A percentile compares a stretch with the other conserved stretches of the same genome.
phyloP scores from a whole-genome alignment of 345 rosid genomes.

The Salix caprea region DNA sequence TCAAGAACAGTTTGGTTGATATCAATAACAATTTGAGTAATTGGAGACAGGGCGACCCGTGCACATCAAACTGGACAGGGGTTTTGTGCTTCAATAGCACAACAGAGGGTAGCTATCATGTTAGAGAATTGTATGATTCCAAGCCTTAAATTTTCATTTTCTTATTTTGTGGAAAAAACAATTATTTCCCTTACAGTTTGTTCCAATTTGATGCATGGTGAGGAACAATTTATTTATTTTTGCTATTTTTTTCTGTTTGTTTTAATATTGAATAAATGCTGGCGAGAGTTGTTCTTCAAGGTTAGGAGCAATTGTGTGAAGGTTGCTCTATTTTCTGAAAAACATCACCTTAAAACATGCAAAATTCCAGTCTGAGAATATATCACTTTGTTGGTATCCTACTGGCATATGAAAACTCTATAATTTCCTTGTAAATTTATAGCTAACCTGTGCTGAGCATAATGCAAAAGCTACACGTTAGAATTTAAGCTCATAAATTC shows the following conservation, averaged over 20 bases:
- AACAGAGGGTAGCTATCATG: constrained; percentile 67
- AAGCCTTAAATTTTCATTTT: background rate
- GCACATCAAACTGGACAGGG: constrained; percentile 88
- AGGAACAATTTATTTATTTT: background rate
- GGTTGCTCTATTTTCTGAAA: background rate
- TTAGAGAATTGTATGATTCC: constrained; percentile 59
- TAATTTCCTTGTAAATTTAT: background rate
- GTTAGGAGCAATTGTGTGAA: background rate
- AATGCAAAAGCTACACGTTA: background rate
- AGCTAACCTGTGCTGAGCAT: background rate
- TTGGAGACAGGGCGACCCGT: constrained; percentile 84
- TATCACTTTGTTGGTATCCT: background rate
- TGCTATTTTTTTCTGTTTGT: background rate
- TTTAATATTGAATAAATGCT: background rate
- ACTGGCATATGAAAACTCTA: background rate
- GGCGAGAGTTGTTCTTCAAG: background rate
- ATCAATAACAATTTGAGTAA: constrained; percentile 52
- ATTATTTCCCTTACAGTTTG: background rate
- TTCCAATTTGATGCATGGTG: background rate
- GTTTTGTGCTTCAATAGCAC: constrained; percentile 58
- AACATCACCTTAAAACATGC: background rate
- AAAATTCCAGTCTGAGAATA: background rate
- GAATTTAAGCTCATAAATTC: background rate
- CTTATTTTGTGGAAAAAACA: background rate
- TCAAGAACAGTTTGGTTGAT: constrained; percentile 56